These are phyloP conservation scores for Paecilomyces sp. DNA, from an alignment of 2,329 filamentous ascomycete species.

Conservation along the genomic window DNA sequence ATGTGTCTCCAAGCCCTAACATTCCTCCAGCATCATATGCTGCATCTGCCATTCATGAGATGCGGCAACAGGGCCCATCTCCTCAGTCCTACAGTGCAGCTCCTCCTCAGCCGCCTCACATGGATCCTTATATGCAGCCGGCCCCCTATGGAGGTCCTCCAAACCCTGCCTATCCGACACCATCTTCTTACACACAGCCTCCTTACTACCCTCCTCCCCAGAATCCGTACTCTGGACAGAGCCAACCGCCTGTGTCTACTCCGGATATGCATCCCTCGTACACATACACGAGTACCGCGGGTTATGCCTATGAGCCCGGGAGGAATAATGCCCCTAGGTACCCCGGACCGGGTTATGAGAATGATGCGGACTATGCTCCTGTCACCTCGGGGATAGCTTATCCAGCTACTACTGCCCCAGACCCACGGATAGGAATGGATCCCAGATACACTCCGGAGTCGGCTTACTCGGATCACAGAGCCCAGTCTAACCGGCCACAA, in stretches of 20 bases:
- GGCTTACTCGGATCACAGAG: slow-evolving; percentile 23
- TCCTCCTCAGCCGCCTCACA: slow-evolving; percentile 23
- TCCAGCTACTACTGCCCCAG: slow-evolving; percentile 32
- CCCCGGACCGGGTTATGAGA: slow-evolving; percentile 34
- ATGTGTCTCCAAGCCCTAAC: slow-evolving; percentile 30
- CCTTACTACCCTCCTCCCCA: slow-evolving; percentile 9
- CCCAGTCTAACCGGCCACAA: slow-evolving; percentile 27
- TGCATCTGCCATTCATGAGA: slow-evolving; percentile 29
- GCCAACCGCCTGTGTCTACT: slow-evolving; percentile 30
- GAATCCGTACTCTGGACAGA: slow-evolving; percentile 25
- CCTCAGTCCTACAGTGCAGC: slow-evolving; percentile 28
- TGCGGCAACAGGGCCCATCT: slow-evolving; percentile 30
- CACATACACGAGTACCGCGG: slow-evolving; percentile 26
- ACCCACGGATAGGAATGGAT: slow-evolving; percentile 37
- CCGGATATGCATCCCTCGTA: slow-evolving; percentile 32
- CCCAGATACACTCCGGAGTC: slow-evolving; percentile 36
- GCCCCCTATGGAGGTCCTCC: slow-evolving; percentile 22
- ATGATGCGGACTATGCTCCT: slow-evolving; percentile 34
- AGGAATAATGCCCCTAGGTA: slow-evolving; percentile 35
- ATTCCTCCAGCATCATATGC: slow-evolving; percentile 29
- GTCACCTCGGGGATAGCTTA: slow-evolving; percentile 34
- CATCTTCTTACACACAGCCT: slow-evolving; percentile 6
- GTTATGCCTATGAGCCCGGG: slow-evolving; percentile 30
- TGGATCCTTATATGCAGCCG: slow-evolving; percentile 26
- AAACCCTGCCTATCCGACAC: slow-evolving; percentile 27